Percentiles rank a stretch among this genome's conserved stretches.
Conservation (phyloP, 352 stramenopile genomes). For the Pythium monospermum region DNA sequence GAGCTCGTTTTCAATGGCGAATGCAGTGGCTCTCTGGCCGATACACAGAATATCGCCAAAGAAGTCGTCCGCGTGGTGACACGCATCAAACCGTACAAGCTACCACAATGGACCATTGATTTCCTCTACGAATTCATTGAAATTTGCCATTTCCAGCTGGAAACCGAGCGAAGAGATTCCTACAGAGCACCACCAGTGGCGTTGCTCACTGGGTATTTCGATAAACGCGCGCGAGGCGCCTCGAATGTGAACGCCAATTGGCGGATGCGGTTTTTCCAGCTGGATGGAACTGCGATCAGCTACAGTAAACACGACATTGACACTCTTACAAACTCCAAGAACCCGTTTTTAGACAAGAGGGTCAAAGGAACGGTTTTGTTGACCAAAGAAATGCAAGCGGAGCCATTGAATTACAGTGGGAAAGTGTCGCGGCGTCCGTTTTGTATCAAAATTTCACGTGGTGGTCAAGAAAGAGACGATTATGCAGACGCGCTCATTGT, state of each 20-base stretch:
- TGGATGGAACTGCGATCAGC: constrained; percentile 38
- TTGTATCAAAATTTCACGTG: constrained; percentile 57
- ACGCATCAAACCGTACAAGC: constrained; percentile 22
- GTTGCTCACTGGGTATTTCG: constrained; percentile 34
- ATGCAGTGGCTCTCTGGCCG: constrained; percentile 14
- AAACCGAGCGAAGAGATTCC: constrained; percentile 46
- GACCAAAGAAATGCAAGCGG: constrained; percentile 30
- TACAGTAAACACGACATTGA: constrained; percentile 69
- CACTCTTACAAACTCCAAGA: constrained; percentile 38
- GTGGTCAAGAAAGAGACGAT: too few relatives aligned
- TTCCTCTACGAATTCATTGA: constrained; percentile 52
- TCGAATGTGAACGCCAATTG: constrained; percentile 66
- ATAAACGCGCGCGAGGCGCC: constrained; percentile 51
- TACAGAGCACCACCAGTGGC: constrained; percentile 33
- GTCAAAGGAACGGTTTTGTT: constrained; percentile 39
- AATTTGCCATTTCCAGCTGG: constrained; percentile 46
- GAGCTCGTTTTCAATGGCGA: constrained; percentile 44
- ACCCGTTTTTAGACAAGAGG: constrained; percentile 53
- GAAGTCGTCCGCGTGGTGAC: constrained; percentile 32
- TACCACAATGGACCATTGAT: constrained; percentile 54
- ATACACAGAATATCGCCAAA: constrained; percentile 30
- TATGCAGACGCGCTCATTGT: constrained; percentile 60
- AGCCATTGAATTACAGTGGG: constrained; percentile 48
- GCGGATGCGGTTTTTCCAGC: constrained; percentile 55
- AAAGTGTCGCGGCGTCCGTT: constrained; percentile 59